Percentiles rank a stretch among this genome's conserved stretches.
Evolutionary conservation across 805 yeast species (phyloP).

Genomic region (Jamesozyma spencerorum): DNA sequence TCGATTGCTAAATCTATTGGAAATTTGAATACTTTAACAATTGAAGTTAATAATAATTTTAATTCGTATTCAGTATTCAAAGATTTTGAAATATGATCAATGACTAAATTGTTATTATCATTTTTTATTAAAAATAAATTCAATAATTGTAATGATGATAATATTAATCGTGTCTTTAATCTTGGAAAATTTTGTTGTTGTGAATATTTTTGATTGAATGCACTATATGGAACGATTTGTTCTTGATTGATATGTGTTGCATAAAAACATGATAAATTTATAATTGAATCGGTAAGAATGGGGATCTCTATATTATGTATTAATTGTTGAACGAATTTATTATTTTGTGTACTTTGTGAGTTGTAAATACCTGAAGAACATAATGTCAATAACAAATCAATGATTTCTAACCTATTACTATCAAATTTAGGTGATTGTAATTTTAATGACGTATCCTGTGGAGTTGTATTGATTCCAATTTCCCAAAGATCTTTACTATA

Average conservation of each 20-base stretch:
- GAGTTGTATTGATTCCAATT: constrained; percentile 55
- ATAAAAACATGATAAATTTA: constrained; percentile 53
- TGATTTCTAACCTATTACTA: constrained; percentile 55
- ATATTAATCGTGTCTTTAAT: constrained; percentile 38
- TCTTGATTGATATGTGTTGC: constrained; percentile 33
- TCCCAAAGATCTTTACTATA: constrained; percentile 49
- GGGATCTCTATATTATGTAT: neutral
- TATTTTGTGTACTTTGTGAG: neutral
- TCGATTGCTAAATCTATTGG: constrained; percentile 37
- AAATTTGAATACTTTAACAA: constrained; percentile 39
- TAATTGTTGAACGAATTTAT: neutral
- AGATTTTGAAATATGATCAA: constrained; percentile 28
- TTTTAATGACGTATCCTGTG: constrained; percentile 9
- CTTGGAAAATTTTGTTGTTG: constrained; percentile 15
- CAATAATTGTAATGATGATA: constrained; percentile 53
- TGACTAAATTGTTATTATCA: neutral
- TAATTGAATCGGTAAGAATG: constrained; percentile 36
- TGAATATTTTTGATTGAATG: constrained; percentile 10
- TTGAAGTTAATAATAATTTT: constrained; percentile 37
- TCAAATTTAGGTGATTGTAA: constrained; percentile 40
- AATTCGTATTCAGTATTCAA: constrained; percentile 49
- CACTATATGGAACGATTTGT: constrained; percentile 10
- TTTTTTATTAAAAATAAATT: constrained; percentile 34
- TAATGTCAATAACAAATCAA: constrained; percentile 52
- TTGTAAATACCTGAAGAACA: constrained; percentile 52